Percentiles rank a stretch among this genome's conserved stretches.
phyloP scores from a whole-genome alignment of 371 early-diverging fungal genomes.

The Thermomucor indicae-seudaticae region DNA sequence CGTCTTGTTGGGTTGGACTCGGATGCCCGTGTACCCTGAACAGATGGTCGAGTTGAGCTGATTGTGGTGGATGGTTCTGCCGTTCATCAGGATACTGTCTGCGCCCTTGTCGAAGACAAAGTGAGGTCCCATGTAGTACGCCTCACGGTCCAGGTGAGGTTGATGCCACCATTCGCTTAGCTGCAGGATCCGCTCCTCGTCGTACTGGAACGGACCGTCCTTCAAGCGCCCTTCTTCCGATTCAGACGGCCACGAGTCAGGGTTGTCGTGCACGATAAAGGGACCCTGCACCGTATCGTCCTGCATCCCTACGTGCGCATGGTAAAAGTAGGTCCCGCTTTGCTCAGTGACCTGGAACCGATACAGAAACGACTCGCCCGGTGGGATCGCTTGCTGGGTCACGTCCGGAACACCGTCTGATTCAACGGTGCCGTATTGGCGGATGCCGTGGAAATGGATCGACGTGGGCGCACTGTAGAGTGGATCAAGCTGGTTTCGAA shows the following conservation, averaged over 20 bases:
- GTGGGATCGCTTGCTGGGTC: slow-evolving; percentile 50
- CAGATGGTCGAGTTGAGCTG: slow-evolving; percentile 7
- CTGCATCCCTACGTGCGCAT: slow-evolving; percentile 40
- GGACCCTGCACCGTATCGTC: slow-evolving; percentile 46
- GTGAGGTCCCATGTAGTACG: slow-evolving; percentile 16
- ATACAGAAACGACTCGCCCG: slow-evolving; percentile 42
- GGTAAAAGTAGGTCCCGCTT: slow-evolving; percentile 52
- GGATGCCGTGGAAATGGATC: slow-evolving; percentile 43
- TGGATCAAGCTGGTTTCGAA: slow-evolving; percentile 22
- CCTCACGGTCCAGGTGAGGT: slow-evolving; percentile 15
- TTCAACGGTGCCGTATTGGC: slow-evolving; percentile 25
- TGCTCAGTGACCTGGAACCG: slow-evolving; percentile 34
- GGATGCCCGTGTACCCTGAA: slow-evolving; percentile 16
- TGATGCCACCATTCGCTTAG: slow-evolving; percentile 51
- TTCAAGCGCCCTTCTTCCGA: neutral
- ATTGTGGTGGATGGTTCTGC: slow-evolving; percentile 17
- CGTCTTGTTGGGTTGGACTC: slow-evolving; percentile 23
- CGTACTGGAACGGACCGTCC: slow-evolving; percentile 33
- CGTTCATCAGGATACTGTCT: slow-evolving; percentile 38
- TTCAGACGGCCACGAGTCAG: slow-evolving; percentile 5
- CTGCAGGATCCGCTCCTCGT: slow-evolving; percentile 36
- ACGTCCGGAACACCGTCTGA: slow-evolving; percentile 57
- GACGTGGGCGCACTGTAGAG: slow-evolving; percentile 9
- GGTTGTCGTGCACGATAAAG: slow-evolving; percentile 42
- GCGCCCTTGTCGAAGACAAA: slow-evolving; percentile 21